Evolutionary conservation across 257 asterid species (phyloP), one percentile per base, ranked within the genome.

Genomic region (Rauvolfia tetraphylla): DNA sequence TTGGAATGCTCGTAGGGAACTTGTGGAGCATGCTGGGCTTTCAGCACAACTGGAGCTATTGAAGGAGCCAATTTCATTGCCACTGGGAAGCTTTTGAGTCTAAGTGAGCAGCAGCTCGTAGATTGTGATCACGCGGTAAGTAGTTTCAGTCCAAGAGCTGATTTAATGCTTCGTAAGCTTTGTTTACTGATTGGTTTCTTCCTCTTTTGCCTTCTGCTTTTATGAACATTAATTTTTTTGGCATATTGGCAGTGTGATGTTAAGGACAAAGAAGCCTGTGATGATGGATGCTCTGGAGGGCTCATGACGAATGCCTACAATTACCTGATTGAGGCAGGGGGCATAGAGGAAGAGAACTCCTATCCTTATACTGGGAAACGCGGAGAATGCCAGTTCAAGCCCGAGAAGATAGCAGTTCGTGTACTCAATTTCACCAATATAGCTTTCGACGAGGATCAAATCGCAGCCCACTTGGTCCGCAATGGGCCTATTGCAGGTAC

Each of bases 11-110:
- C 17, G 48, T 84, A 93, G 98, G 98, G 98, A 5, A n/a, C 53
- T 1, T 93, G 98, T 42, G 98, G 98, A 4, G 86, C 98, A 29
- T 93, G 98, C 48, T 93, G 98, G 98, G 98, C 98, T 29, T 93
- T 93, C 81, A 93, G 98, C 83, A 87, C 98, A 1, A 91, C 98
- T 0, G 98, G 98, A 76, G 89, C 86, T 0, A 78, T 93, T 22
- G 98, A 93, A 85, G 98, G 98, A 69, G 94, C 97, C 2, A 83
- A 91, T 82, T 91, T 91, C 82, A 78, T 93, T 15, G 90, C 94
- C 36, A 93, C 95, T 0, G 96, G 97, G 63, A 86, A 85, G 86
- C 97, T 93, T 23, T 72, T 88, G 66, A 91, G 71, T 80, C 92
- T 93, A 41, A 93, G 98, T 23, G 98, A 93, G 80, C 98, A 93